phyloP scores from a whole-genome alignment of 2,329 filamentous ascomycete genomes.

The Pseudocercospora vitis region DNA sequence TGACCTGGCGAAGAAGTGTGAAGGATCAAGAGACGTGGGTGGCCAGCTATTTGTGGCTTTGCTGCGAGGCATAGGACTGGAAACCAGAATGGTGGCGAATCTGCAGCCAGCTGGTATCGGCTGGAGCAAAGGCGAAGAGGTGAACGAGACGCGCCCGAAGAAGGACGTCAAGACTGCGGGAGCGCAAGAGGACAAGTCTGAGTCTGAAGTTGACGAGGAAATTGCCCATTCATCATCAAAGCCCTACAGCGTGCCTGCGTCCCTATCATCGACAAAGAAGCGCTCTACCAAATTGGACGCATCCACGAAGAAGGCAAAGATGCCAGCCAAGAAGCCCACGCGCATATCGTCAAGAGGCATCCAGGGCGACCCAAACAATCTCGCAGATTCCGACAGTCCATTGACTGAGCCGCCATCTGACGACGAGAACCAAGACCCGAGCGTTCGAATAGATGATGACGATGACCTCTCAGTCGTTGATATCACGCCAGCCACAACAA shows the following conservation, averaged over 20 bases:
- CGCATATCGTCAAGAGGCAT: constrained; percentile 32
- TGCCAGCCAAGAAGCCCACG: constrained; percentile 23
- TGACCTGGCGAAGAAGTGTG: constrained; percentile 64
- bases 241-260: not conserved
- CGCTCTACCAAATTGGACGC: too few relatives aligned
- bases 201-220: constrained; percentile 15
- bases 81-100: constrained; percentile 79
- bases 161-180: constrained; percentile 31
- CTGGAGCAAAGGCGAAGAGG: constrained; percentile 84
- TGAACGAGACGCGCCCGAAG: constrained; percentile 51
- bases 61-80: constrained; percentile 74
- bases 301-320: constrained; percentile 3
- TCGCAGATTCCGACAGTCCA: constrained; percentile 52
- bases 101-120: constrained; percentile 86
- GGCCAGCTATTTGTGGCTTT: constrained; percentile 88
- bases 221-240: constrained; percentile 14
- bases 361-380: constrained; percentile 43
- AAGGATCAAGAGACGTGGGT: constrained; percentile 83
- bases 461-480: constrained; percentile 62
- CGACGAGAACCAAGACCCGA: constrained; percentile 29
- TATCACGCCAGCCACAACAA: constrained; percentile 48
- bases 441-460: constrained; percentile 38
- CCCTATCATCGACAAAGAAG: not conserved
- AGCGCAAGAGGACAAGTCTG: constrained; percentile 18
- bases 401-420: constrained; percentile 47